A percentile compares a stretch with the other conserved stretches of the same genome.
Conservation (phyloP, 225 moss, liverwort and hornwort species). For the Bryum argenteum region DNA sequence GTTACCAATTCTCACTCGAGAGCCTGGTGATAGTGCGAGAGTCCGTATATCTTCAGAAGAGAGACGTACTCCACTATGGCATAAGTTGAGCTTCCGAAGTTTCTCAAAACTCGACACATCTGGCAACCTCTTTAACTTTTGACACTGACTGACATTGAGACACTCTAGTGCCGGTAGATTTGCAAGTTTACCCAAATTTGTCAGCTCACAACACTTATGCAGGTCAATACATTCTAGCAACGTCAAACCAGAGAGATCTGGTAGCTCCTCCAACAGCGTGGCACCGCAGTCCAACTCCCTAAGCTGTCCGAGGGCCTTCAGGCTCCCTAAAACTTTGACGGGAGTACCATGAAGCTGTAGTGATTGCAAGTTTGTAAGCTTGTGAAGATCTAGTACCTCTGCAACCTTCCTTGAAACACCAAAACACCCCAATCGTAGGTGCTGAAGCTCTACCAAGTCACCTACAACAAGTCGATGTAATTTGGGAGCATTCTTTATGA, state of each 20-base stretch:
- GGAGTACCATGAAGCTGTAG: background rate
- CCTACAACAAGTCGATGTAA: background rate
- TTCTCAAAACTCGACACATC: background rate
- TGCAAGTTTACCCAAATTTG: conserved; percentile 2
- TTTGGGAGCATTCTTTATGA: background rate
- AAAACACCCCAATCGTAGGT: background rate
- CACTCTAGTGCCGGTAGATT: background rate
- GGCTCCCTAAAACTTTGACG: background rate
- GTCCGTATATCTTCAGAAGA: background rate
- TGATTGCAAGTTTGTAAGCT: background rate
- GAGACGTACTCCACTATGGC: conserved; percentile 12
- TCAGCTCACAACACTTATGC: background rate
- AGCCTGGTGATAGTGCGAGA: background rate
- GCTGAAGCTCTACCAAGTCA: background rate
- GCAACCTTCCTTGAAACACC: background rate
- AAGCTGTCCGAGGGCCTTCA: background rate
- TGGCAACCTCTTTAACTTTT: conserved; percentile 7
- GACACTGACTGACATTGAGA: background rate
- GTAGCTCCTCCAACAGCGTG: too few relatives aligned
- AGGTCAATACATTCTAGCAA: background rate
- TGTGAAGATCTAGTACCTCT: background rate
- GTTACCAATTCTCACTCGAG: too few relatives aligned
- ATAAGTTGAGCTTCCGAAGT: background rate
- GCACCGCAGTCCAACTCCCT: background rate
- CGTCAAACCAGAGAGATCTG: background rate